Evolutionary conservation across 2,329 filamentous ascomycete genomes (phyloP).

Genomic region (Ophiostoma sp.): DNA sequence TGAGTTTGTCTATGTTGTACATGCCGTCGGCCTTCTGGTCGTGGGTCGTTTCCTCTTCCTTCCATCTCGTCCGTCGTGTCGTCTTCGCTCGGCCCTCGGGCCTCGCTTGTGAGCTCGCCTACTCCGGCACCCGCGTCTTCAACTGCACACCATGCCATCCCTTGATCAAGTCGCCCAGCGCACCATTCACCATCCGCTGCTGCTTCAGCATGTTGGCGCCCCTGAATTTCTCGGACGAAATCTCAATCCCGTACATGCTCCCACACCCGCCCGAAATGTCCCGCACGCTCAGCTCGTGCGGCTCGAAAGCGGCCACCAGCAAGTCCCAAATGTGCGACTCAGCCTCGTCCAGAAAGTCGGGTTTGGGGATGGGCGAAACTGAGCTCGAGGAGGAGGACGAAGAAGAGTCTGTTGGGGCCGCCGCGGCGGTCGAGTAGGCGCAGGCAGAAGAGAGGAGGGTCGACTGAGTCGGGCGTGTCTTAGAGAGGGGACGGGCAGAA

Average conservation of each 20-base stretch:
- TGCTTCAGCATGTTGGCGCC: conserved; percentile 75
- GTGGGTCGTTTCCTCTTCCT: no score
- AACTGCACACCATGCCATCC: conserved; percentile 82
- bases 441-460: background rate
- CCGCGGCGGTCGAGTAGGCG: background rate
- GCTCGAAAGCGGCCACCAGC: conserved; percentile 51
- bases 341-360: conserved; percentile 54
- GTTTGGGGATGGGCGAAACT: conserved; percentile 41
- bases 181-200: conserved; percentile 75
- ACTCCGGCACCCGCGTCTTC: conserved; percentile 60
- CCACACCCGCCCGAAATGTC: conserved; percentile 84
- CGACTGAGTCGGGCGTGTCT: background rate
- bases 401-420: background rate
- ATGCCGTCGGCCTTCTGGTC: background rate
- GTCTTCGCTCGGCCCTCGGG: background rate
- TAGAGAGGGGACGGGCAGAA: background rate
- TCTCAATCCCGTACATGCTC: conserved; percentile 83
- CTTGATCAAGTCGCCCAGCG: conserved; percentile 74
- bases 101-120: background rate
- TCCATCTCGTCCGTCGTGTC: background rate
- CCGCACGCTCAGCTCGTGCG: conserved; percentile 62
- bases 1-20: conserved; percentile 12
- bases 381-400: background rate
- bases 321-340: conserved; percentile 61
- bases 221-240: conserved; percentile 69